Evolutionary conservation across 495 filamentous ascomycete species (phyloP).

Genomic region (Aspergillus olivimuriae): DNA sequence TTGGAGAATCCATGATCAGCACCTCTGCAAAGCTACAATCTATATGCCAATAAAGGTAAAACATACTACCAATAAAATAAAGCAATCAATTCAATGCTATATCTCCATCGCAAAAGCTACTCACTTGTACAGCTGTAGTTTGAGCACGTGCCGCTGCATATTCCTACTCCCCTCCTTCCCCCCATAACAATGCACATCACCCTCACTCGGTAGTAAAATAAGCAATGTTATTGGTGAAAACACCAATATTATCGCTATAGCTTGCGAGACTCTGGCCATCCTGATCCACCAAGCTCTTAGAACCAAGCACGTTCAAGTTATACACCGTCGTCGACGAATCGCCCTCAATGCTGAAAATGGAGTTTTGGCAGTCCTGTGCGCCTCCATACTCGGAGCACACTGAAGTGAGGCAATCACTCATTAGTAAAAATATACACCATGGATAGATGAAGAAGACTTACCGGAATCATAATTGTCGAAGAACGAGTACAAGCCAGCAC

Average conservation of each 20-base stretch:
- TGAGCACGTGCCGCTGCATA: no score
- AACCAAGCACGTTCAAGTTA: conserved; percentile 46
- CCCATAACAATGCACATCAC: no score
- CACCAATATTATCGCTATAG: neutral
- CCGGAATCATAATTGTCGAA: conserved; percentile 51
- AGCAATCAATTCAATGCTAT: no score
- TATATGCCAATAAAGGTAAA: no score
- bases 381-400: conserved; percentile 5
- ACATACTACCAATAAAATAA: no score
- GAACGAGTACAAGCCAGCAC: conserved; percentile 70
- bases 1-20: no score
- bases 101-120: no score
- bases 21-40: no score
- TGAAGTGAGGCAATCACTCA: conserved; percentile 33
- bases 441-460: conserved; percentile 44
- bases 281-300: conserved; percentile 36
- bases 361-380: conserved; percentile 47
- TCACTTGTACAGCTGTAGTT: no score
- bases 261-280: conserved; percentile 30
- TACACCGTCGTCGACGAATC: conserved; percentile 31
- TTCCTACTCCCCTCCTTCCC: no score
- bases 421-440: no score
- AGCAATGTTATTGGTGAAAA: conserved; percentile 3
- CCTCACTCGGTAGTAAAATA: neutral
- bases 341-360: conserved; percentile 54